A percentile compares a stretch with the other conserved stretches of the same genome.
These are phyloP conservation scores for Babesia bigemina DNA, from an alignment of 169 alveolate genomes.

Conservation along the genomic window DNA sequence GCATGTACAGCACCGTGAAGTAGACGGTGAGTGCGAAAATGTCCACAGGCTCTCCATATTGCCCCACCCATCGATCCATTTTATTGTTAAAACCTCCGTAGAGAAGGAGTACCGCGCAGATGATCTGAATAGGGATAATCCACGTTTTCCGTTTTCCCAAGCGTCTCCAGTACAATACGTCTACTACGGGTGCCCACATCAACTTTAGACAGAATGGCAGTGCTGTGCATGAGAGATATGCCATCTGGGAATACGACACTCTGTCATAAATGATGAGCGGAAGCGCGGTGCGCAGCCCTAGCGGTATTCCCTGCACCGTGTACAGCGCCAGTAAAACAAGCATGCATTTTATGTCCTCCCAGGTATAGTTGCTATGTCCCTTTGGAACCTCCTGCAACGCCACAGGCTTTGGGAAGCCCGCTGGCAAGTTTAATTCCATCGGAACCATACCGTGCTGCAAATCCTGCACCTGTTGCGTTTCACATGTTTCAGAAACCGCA, in stretches of 20 bases:
- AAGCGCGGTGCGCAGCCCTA: slow-evolving; percentile 81
- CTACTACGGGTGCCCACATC: slow-evolving; percentile 94
- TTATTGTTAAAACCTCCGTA: slow-evolving; percentile 57
- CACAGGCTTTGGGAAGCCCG: not conserved
- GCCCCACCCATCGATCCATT: slow-evolving; percentile 72
- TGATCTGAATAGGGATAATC: slow-evolving; percentile 86
- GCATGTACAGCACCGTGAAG: slow-evolving; percentile 73
- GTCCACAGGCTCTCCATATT: slow-evolving; percentile 39
- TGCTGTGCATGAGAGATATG: slow-evolving; percentile 70
- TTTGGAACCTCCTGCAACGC: not conserved
- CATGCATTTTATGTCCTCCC: slow-evolving; percentile 25
- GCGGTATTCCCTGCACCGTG: slow-evolving; percentile 79
- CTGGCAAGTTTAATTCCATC: not conserved
- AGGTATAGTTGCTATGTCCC: not conserved
- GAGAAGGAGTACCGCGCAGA: slow-evolving; percentile 67
- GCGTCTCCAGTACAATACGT: slow-evolving; percentile 75
- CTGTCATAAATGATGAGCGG: slow-evolving; percentile 82
- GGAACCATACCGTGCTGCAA: not conserved
- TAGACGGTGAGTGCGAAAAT: slow-evolving; percentile 55
- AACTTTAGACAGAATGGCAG: slow-evolving; percentile 84
- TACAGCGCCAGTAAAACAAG: slow-evolving; percentile 22
- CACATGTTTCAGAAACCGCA: not conserved
- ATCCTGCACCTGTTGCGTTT: not conserved
- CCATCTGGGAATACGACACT: slow-evolving; percentile 80
- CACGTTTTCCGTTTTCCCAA: slow-evolving; percentile 92